A percentile compares a stretch with the other conserved stretches of the same genome.
These are phyloP conservation scores for Xerocomellus chrysenteron DNA, from an alignment of 768 basidiomycete species.

Conservation along the genomic window DNA sequence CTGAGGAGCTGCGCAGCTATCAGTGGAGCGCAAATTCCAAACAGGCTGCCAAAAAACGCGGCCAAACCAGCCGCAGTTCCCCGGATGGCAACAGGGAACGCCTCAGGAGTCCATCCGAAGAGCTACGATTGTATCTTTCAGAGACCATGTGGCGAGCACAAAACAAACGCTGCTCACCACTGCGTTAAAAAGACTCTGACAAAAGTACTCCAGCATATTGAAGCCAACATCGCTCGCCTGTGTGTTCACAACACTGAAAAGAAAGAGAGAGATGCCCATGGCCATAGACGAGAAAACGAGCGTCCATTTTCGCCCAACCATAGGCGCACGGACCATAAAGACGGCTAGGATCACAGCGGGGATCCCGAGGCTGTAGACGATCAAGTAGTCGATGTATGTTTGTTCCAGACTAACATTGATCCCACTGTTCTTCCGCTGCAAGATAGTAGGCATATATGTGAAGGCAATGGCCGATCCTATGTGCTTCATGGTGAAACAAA, in stretches of 20 bases:
- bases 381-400: slow-evolving; percentile 14
- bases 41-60: not conserved
- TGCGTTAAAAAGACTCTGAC: slow-evolving; percentile 8
- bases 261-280: slow-evolving; percentile 5
- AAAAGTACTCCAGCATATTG: slow-evolving; percentile 10
- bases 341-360: not conserved
- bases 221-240: slow-evolving; percentile 11
- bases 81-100: slow-evolving; percentile 13
- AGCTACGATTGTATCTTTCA: slow-evolving; percentile 2
- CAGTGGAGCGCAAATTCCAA: not conserved
- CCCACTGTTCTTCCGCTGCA: slow-evolving; percentile 14
- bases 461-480: slow-evolving; percentile 1
- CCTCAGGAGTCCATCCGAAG: slow-evolving; percentile 17
- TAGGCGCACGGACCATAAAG: slow-evolving; percentile 13
- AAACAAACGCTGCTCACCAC: not conserved
- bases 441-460: slow-evolving; percentile 8
- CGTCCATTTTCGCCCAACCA: slow-evolving; percentile 17
- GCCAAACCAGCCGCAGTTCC: slow-evolving; percentile 14
- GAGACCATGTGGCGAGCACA: not conserved
- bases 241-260: slow-evolving; percentile 11
- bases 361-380: slow-evolving; percentile 5
- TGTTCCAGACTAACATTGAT: slow-evolving; percentile 2
- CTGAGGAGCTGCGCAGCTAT: slow-evolving; percentile 6
- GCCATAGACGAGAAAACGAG: slow-evolving; percentile 14
- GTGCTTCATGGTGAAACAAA: not conserved